Conservation (phyloP, 2,329 filamentous ascomycete genomes). For the Coniochaeta ligniaria region DNA sequence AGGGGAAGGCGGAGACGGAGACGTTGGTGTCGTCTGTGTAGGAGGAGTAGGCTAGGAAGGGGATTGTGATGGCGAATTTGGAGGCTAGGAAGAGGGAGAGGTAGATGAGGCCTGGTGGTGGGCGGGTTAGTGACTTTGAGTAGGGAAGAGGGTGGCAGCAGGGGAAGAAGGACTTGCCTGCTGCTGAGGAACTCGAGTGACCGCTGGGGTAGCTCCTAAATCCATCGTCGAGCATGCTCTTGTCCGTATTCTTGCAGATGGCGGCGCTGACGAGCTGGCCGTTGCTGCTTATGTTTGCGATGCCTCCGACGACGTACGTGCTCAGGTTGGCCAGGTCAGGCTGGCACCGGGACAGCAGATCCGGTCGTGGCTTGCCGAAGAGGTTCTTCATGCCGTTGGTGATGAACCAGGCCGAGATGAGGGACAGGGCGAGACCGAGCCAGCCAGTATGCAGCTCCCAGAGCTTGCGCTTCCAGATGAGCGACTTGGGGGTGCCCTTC, state of each 20-base stretch:
- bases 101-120: conserved; percentile 61
- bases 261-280: conserved; percentile 65
- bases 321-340: conserved; percentile 62
- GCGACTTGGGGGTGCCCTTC: conserved; percentile 50
- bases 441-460: conserved; percentile 88
- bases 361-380: conserved; percentile 66
- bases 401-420: conserved; percentile 69
- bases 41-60: conserved; percentile 51
- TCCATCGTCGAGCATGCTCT: conserved; percentile 61
- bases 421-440: conserved; percentile 70
- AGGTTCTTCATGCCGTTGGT: conserved; percentile 81
- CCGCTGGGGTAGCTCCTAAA: conserved; percentile 81
- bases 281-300: conserved; percentile 41
- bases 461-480: conserved; percentile 73
- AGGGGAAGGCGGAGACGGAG: conserved; percentile 63
- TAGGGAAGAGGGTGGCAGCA: conserved; percentile 18
- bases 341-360: conserved; percentile 72
- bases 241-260: conserved; percentile 67
- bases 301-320: conserved; percentile 56
- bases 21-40: conserved; percentile 29
- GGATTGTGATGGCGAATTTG: conserved; percentile 70
- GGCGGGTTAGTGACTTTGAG: not conserved
- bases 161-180: conserved; percentile 40
- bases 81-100: conserved; percentile 80
- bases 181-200: conserved; percentile 35